Evolutionary conservation across 2,329 filamentous ascomycete species (phyloP).

Genomic region (Pseudogymnoascus pannorum): DNA sequence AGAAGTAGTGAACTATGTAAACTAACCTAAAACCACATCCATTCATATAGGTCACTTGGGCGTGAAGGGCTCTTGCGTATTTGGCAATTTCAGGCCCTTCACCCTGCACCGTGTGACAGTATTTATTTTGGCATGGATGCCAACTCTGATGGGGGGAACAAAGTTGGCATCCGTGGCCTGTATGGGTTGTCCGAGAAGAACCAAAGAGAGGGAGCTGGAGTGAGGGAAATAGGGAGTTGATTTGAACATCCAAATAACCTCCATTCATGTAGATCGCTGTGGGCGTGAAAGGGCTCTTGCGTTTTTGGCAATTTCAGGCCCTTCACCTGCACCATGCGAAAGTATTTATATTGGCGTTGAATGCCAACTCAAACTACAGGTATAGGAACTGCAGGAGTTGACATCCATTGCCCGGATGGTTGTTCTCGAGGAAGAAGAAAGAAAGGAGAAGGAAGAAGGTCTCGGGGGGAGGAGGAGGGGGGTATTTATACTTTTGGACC

Average conservation of each 20-base stretch:
- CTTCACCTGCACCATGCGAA: not conserved
- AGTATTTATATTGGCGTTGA: not conserved
- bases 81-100: not conserved
- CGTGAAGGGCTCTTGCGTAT: conserved; percentile 4
- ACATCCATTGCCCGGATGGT: not conserved
- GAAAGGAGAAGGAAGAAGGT: not conserved
- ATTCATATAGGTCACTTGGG: not conserved
- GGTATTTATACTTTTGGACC: not conserved
- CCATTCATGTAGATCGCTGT: not conserved
- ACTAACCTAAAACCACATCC: not conserved
- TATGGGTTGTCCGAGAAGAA: not conserved
- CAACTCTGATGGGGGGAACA: not conserved
- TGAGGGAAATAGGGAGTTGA: not conserved
- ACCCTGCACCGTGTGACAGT: not conserved
- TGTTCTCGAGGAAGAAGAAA: not conserved
- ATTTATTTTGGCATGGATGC: not conserved
- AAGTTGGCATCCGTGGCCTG: not conserved
- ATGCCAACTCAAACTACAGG: not conserved
- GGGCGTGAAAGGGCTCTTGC: not conserved
- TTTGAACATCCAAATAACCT: not conserved
- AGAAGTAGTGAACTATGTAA: too few species aligned
- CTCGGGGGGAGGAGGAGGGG: not conserved
- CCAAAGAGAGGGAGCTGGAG: not conserved
- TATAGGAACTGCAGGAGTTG: not conserved
- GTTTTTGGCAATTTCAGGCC: not conserved